phyloP scores from a whole-genome alignment of 345 rosid species.

The Fremontodendron californicum region DNA sequence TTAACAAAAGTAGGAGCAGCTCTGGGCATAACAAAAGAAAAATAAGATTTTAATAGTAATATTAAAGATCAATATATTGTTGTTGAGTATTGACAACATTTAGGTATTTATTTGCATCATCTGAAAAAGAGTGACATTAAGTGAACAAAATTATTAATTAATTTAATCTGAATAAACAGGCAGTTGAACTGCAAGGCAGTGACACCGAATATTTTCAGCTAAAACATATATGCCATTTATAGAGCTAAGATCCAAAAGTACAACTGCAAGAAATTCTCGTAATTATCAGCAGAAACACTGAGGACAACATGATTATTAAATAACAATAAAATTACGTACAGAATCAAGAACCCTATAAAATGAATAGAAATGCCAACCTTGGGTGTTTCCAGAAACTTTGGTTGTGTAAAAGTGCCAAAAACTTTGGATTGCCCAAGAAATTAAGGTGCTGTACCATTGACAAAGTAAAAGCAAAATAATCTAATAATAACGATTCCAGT shows the following conservation, averaged over 20 bases:
- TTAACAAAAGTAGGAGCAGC: no score
- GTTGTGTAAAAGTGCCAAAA: constrained; percentile 22
- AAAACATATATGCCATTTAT: neutral
- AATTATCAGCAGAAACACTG: constrained; percentile 17
- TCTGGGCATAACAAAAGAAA: no score
- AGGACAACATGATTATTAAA: constrained; percentile 27
- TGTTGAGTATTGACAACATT: no score
- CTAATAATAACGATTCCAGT: constrained; percentile 90
- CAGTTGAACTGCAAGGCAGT: no score
- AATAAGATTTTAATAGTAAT: no score
- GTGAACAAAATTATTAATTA: no score
- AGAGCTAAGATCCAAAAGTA: neutral
- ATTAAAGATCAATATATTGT: no score
- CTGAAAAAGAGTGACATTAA: neutral
- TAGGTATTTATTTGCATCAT: neutral
- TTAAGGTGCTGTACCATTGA: neutral
- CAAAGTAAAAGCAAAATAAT: neutral
- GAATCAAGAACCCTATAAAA: constrained; percentile 2
- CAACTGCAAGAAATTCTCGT: neutral
- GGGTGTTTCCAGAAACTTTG: constrained; percentile 13
- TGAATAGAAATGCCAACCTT: constrained; percentile 13
- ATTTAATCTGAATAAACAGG: no score
- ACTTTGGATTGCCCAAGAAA: neutral
- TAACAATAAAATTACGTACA: constrained; percentile 21
- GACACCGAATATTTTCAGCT: no score